Evolutionary conservation across 805 yeast genomes (phyloP).

Genomic region (Yarrowia sp.): DNA sequence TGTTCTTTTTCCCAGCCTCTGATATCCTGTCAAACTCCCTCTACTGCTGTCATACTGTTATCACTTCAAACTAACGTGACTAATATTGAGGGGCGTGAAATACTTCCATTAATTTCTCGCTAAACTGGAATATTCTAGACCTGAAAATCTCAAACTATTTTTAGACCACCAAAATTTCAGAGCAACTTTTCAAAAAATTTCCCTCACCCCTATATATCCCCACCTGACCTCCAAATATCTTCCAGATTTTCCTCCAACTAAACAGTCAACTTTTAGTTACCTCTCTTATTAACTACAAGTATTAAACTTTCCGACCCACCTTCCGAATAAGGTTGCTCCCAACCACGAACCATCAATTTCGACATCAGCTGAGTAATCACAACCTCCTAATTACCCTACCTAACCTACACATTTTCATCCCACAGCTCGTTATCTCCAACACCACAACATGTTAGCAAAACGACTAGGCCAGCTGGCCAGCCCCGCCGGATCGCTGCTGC

Average conservation of each 20-base stretch:
- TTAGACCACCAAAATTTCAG: neutral
- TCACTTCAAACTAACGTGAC: neutral
- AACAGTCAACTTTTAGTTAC: neutral
- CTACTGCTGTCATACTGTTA: too few species aligned
- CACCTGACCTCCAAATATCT: neutral
- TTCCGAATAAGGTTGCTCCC: conserved; percentile 12
- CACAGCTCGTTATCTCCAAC: conserved; percentile 27
- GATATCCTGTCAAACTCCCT: too few species aligned
- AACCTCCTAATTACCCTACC: conserved; percentile 21
- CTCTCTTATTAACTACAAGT: too few species aligned
- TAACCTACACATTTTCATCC: conserved; percentile 32
- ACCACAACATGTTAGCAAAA: conserved; percentile 38
- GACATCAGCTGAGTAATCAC: conserved; percentile 26
- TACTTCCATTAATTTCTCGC: neutral
- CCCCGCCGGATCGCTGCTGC: conserved; percentile 37
- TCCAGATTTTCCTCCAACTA: neutral
- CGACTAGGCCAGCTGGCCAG: conserved; percentile 39
- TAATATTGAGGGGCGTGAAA: neutral
- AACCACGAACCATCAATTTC: conserved; percentile 22
- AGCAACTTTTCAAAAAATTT: neutral
- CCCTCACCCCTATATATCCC: neutral
- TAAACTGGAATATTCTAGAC: neutral
- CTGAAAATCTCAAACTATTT: neutral
- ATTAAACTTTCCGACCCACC: neutral
- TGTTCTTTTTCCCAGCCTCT: too few species aligned